These are phyloP conservation scores for Lepiota subincarnata DNA, from an alignment of 768 basidiomycete species.

Conservation along the genomic window DNA sequence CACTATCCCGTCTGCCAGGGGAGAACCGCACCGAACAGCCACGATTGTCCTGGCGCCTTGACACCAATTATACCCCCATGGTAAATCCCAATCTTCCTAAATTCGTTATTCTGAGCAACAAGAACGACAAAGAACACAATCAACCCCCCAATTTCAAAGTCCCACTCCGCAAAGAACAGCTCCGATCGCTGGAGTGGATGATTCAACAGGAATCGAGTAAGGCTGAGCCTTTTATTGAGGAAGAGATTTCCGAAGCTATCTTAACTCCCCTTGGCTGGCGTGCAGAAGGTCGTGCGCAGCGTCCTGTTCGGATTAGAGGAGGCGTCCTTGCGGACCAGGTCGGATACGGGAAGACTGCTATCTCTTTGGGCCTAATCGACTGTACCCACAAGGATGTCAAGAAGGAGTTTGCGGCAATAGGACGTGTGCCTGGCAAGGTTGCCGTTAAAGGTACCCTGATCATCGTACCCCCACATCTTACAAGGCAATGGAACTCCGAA, in stretches of 20 bases:
- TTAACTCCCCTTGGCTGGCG: constrained; percentile 87
- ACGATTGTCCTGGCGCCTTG: constrained; percentile 72
- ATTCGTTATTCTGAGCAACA: constrained; percentile 76
- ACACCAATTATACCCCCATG: constrained; percentile 70
- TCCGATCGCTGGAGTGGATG: constrained; percentile 94
- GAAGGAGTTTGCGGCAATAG: constrained; percentile 52
- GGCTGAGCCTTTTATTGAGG: constrained; percentile 78
- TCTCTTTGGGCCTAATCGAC: constrained; percentile 86
- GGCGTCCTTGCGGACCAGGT: constrained; percentile 96
- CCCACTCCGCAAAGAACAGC: constrained; percentile 75
- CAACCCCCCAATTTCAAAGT: constrained; percentile 82
- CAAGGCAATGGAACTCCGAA: constrained; percentile 87
- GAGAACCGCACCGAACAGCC: constrained; percentile 43
- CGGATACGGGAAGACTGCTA: constrained; percentile 96
- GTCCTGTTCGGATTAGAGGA: constrained; percentile 72
- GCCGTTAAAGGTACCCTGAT: constrained; percentile 77
- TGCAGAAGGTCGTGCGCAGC: constrained; percentile 85
- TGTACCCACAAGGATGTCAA: constrained; percentile 53
- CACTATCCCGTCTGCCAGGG: constrained; percentile 71
- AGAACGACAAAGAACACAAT: constrained; percentile 56
- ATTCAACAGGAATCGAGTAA: constrained; percentile 64
- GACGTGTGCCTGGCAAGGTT: constrained; percentile 58
- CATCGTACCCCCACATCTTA: constrained; percentile 87
- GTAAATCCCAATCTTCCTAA: constrained; percentile 56
- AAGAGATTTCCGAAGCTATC: constrained; percentile 90